Evolutionary conservation across 108 stramenopile species (phyloP).

Genomic region (Pseudonitzschia pungens): DNA sequence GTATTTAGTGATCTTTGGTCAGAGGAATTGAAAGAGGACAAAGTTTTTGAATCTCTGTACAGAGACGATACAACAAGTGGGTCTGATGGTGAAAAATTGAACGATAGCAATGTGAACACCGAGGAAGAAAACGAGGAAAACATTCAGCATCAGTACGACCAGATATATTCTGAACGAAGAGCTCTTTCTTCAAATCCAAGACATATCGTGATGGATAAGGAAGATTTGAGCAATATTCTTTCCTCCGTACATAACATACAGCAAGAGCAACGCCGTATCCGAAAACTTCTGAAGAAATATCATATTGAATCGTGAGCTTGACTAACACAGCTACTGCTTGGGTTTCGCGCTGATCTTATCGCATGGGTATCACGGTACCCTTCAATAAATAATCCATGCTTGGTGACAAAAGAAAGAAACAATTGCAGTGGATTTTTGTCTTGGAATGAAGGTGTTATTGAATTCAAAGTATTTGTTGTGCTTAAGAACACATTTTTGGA

Average conservation of each 20-base stretch:
- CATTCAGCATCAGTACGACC: background rate
- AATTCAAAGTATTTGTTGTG: too few relatives aligned
- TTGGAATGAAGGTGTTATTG: too few relatives aligned
- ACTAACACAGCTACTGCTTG: background rate
- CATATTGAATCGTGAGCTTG: background rate
- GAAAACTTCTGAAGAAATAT: conserved; percentile 25
- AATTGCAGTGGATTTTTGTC: background rate
- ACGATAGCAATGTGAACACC: background rate
- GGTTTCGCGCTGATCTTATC: background rate
- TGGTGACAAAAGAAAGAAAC: background rate
- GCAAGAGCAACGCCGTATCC: conserved; percentile 26
- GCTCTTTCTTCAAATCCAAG: background rate
- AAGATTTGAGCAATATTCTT: conserved; percentile 28
- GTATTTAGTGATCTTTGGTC: conserved; percentile 76
- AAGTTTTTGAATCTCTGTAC: conserved; percentile 21
- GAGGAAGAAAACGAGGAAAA: background rate
- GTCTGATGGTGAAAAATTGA: conserved; percentile 14
- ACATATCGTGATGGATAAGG: conserved; percentile 22
- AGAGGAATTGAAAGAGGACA: conserved; percentile 48
- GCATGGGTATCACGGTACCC: too few relatives aligned
- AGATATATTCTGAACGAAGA: background rate
- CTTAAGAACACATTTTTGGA: too few relatives aligned
- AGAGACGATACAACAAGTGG: conserved; percentile 12
- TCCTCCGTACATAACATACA: conserved; percentile 22
- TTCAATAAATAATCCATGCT: background rate